Evolutionary conservation across 2,329 filamentous ascomycete species (phyloP).

Genomic region (Hymenoscyphus infarciens): DNA sequence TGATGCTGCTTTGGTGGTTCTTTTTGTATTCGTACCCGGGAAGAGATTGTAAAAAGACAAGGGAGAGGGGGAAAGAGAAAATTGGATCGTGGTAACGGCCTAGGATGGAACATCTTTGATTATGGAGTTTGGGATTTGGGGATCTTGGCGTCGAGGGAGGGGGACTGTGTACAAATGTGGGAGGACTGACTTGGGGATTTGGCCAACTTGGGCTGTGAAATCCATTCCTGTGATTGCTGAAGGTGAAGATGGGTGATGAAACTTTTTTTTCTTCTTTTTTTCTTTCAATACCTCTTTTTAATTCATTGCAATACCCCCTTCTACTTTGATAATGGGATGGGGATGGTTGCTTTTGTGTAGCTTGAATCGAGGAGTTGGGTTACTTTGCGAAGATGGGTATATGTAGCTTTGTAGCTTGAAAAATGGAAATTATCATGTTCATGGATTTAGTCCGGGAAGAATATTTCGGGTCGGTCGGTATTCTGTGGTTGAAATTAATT

Average conservation of each 20-base stretch:
- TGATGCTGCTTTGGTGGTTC: constrained; percentile 75
- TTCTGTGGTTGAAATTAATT: too few relatives aligned
- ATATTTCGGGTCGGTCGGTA: too few relatives aligned
- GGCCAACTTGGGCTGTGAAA: not conserved
- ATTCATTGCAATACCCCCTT: constrained; percentile 10
- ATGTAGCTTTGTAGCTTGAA: too few relatives aligned
- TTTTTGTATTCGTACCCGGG: constrained; percentile 95
- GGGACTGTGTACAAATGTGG: not conserved
- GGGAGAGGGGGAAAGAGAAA: not conserved
- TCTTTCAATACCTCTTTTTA: not conserved
- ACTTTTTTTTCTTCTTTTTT: constrained; percentile 3
- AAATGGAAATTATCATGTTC: too few relatives aligned
- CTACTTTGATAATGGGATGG: not conserved
- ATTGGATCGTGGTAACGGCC: constrained; percentile 11
- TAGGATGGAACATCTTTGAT: constrained; percentile 1
- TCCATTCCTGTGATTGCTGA: not conserved
- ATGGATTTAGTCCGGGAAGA: too few relatives aligned
- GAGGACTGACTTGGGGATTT: not conserved
- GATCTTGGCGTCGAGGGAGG: constrained; percentile 6
- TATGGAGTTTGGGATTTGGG: not conserved
- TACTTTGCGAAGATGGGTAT: too few relatives aligned
- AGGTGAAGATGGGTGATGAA: constrained; percentile 3
- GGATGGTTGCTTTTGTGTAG: too few relatives aligned
- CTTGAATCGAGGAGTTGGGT: too few relatives aligned
- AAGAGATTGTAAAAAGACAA: constrained; percentile 58